Conservation (phyloP, 2,329 filamentous ascomycete genomes). For the Tolypocladium paradoxum region DNA sequence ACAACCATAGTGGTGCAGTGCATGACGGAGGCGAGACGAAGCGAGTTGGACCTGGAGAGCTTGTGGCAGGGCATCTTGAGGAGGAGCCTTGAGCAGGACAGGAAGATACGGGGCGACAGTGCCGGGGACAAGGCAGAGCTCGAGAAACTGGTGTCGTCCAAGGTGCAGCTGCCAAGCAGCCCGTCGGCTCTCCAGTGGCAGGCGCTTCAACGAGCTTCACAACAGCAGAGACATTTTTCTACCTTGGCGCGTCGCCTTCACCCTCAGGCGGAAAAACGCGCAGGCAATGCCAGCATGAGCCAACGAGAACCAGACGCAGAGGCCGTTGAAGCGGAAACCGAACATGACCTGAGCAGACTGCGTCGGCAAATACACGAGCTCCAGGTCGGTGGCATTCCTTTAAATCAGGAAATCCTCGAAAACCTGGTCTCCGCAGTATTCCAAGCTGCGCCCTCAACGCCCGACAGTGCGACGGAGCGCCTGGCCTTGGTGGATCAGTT, state of each 20-base stretch:
- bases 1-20: slow-evolving; percentile 47
- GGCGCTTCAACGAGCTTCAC: slow-evolving; percentile 21
- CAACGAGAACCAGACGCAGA: neutral
- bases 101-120: slow-evolving; percentile 18
- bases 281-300: neutral
- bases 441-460: slow-evolving; percentile 7
- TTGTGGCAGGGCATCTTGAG: slow-evolving; percentile 37
- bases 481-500: slow-evolving; percentile 31
- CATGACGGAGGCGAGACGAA: slow-evolving; percentile 42
- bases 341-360: slow-evolving; percentile 10
- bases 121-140: slow-evolving; percentile 14
- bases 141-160: slow-evolving; percentile 17
- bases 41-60: slow-evolving; percentile 41
- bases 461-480: slow-evolving; percentile 16
- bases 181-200: slow-evolving; percentile 23
- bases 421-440: slow-evolving; percentile 29
- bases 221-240: slow-evolving; percentile 23
- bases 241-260: slow-evolving; percentile 16
- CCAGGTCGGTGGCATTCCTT: slow-evolving; percentile 22
- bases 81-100: slow-evolving; percentile 19
- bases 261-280: neutral
- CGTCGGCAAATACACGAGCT: slow-evolving; percentile 26
- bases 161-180: slow-evolving; percentile 20
- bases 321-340: neutral
- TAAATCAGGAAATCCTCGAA: slow-evolving; percentile 24